phyloP scores from a whole-genome alignment of 2,329 filamentous ascomycete species.

The Pseudomassariella vexata region DNA sequence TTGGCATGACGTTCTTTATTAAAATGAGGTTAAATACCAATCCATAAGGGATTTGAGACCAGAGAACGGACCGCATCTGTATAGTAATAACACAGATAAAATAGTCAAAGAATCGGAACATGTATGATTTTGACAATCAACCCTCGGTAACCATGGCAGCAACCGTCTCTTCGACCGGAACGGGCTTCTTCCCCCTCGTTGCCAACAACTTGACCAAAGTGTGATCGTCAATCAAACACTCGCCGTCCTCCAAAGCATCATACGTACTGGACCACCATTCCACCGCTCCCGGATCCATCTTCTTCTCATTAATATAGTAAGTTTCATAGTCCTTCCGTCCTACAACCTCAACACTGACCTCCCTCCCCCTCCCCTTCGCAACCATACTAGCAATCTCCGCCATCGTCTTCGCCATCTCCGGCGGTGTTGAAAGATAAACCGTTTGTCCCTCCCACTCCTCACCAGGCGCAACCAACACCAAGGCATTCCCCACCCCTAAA shows the following conservation, averaged over 20 bases:
- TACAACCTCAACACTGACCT: slow-evolving; percentile 17
- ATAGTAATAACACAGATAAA: too few relatives aligned
- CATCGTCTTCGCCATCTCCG: slow-evolving; percentile 15
- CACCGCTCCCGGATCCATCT: slow-evolving; percentile 13
- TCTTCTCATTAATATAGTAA: slow-evolving; percentile 18
- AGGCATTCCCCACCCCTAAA: slow-evolving; percentile 20
- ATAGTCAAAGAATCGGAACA: too few relatives aligned
- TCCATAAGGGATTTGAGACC: too few relatives aligned
- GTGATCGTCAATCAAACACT: slow-evolving; percentile 23
- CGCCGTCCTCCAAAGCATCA: slow-evolving; percentile 19
- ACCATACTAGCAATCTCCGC: slow-evolving; percentile 18
- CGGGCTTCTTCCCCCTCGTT: slow-evolving; percentile 17
- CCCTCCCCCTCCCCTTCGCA: slow-evolving; percentile 12
- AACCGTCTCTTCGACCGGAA: slow-evolving; percentile 18
- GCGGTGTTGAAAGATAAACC: slow-evolving; percentile 19
- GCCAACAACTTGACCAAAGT: slow-evolving; percentile 30
- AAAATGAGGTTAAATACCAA: too few relatives aligned
- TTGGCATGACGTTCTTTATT: too few relatives aligned
- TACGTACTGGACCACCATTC: slow-evolving; percentile 25
- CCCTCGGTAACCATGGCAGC: slow-evolving; percentile 15
- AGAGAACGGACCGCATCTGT: too few relatives aligned
- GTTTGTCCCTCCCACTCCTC: slow-evolving; percentile 14
- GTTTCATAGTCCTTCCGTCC: slow-evolving; percentile 14
- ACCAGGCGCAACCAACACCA: slow-evolving; percentile 12
- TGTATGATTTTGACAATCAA: too few relatives aligned